Base-by-base conservation (phyloP, 164 flowering plant species). In the Berberis thunbergii region DNA sequence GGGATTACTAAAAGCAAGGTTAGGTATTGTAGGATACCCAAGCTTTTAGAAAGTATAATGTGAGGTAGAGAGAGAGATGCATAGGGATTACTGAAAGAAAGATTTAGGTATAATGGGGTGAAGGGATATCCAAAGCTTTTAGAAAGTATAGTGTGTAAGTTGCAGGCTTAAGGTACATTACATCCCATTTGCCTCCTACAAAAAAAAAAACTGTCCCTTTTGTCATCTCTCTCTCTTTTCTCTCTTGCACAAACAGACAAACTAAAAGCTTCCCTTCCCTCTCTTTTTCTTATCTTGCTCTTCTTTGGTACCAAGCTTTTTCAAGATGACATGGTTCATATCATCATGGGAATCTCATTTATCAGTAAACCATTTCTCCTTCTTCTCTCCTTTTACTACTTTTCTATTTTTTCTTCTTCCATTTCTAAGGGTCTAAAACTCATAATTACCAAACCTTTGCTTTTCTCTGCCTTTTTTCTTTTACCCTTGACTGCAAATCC, bases 331-430 rank as follows among this genome's bases (percentile, higher is more conserved):
- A 26, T 26, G 26, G 13, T 3, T 7, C n/a, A 11, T 52, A 52
- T 52, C 54, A 11, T 52, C 54, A 52, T 52, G 54, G 50, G 54
- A 52, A 52, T 52, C 54, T 7, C 54, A 52, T 52, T 26, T 52
- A 10, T 4, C n/a, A 4, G 3, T 7, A 12, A 10, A 5, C 54
- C 54, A 3, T 50, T 50, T 2, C 54, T 5, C 54, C 0, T 26
- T 26, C 26, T 50, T 52, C n/a, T 26, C n/a, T 5, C 54, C n/a
- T 10, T 11, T 52, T 11, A 52, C 54, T 4, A 52, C 54, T 52
- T 52, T 26, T 52, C n/a, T 7, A n/a, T 4, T 52, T 7, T 26
- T 26, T 26, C 26, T 26, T 26, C 26, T 26, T 26, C 26, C 26
- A 26, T 26, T 26, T 11, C 54, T 10, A 52, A 52, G 54, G n/a